Evolutionary conservation across 352 stramenopile genomes (phyloP).

Genomic region (Pythium scleroteichum): DNA sequence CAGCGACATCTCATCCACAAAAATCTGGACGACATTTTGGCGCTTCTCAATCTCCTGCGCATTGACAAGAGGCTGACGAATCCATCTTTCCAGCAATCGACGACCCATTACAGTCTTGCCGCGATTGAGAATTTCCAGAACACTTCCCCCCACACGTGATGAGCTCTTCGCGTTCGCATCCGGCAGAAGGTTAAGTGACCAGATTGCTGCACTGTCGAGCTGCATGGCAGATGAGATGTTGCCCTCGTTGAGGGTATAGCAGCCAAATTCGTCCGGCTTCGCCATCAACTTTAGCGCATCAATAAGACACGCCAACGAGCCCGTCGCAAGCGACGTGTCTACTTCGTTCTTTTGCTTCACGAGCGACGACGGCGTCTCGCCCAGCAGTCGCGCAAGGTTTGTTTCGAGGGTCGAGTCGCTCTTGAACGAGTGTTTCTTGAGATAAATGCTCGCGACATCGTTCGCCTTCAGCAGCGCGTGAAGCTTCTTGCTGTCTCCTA

Average conservation of each 20-base stretch:
- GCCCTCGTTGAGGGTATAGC: slow-evolving; percentile 60
- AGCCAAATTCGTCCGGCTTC: slow-evolving; percentile 69
- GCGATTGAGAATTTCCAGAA: slow-evolving; percentile 94
- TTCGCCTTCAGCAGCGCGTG: slow-evolving; percentile 72
- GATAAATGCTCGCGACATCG: slow-evolving; percentile 52
- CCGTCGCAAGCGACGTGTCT: slow-evolving; percentile 68
- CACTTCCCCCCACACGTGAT: slow-evolving; percentile 64
- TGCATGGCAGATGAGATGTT: slow-evolving; percentile 90
- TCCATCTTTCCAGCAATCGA: slow-evolving; percentile 95
- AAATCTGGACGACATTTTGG: slow-evolving; percentile 91
- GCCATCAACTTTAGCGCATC: slow-evolving; percentile 70
- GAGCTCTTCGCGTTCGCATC: slow-evolving; percentile 51
- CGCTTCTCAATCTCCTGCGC: slow-evolving; percentile 81
- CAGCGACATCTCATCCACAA: slow-evolving; percentile 89
- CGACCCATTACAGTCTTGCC: slow-evolving; percentile 94
- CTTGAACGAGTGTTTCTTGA: slow-evolving; percentile 72
- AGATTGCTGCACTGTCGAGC: slow-evolving; percentile 91
- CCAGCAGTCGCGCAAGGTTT: slow-evolving; percentile 67
- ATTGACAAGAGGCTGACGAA: slow-evolving; percentile 95
- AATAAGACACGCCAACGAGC: slow-evolving; percentile 65
- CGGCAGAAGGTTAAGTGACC: slow-evolving; percentile 92
- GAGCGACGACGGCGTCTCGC: slow-evolving; percentile 41
- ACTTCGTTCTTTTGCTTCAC: slow-evolving; percentile 66
- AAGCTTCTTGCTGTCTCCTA: slow-evolving; percentile 84
- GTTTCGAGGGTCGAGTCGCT: slow-evolving; percentile 53